A percentile compares a stretch with the other conserved stretches of the same genome.
phyloP scores from a whole-genome alignment of 352 stramenopile species.

The Stramenopiles sp. region DNA sequence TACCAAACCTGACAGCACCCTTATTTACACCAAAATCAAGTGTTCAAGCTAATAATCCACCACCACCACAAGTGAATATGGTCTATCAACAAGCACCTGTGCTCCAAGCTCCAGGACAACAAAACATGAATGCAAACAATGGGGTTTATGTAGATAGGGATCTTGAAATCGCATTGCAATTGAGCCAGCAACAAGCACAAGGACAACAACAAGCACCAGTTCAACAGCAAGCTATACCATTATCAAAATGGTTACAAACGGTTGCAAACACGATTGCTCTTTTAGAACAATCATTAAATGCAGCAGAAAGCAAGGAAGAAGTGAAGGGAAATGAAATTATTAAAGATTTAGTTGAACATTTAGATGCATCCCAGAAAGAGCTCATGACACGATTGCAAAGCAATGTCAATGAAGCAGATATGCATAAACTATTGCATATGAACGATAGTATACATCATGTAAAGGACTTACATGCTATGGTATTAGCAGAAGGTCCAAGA shows the following conservation, averaged over 20 bases:
- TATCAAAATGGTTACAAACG: neutral
- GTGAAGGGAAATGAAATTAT: neutral
- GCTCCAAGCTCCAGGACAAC: too few relatives aligned
- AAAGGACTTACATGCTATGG: neutral
- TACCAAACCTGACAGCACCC: too few relatives aligned
- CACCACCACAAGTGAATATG: too few relatives aligned
- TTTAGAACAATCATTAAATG: neutral
- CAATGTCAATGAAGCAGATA: neutral
- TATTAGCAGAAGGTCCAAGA: neutral
- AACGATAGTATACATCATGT: neutral
- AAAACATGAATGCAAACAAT: too few relatives aligned
- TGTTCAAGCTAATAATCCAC: too few relatives aligned
- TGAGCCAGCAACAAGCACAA: too few relatives aligned
- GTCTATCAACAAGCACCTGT: too few relatives aligned
- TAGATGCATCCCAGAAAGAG: neutral
- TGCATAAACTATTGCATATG: neutral
- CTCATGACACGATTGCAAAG: neutral
- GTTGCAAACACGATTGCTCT: neutral
- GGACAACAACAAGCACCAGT: too few relatives aligned
- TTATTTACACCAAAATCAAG: too few relatives aligned
- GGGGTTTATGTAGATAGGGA: too few relatives aligned
- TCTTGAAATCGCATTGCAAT: too few relatives aligned
- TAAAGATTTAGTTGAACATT: neutral
- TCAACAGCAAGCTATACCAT: too few relatives aligned
- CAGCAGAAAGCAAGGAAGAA: neutral